Conservation (phyloP, 2,329 filamentous ascomycete species). For the Rhynchosporium secalis region DNA sequence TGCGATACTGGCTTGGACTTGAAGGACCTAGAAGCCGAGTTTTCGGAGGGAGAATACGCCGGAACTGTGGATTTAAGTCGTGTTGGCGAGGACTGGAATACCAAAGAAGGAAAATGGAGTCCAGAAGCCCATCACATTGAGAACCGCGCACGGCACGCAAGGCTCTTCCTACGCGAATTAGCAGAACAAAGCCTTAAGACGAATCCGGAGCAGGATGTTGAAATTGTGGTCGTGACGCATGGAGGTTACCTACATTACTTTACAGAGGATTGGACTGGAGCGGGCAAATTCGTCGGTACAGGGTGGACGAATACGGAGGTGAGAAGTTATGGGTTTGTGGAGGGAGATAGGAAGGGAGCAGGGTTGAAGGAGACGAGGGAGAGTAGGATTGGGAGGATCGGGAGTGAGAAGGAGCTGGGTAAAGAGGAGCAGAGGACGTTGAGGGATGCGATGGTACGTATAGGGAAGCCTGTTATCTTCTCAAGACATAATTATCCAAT, state of each 20-base stretch:
- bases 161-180: constrained; percentile 56
- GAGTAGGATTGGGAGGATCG: constrained; percentile 31
- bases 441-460: constrained; percentile 18
- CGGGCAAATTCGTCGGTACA: constrained; percentile 33
- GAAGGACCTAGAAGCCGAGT: constrained; percentile 58
- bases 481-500: no score
- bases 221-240: constrained; percentile 78
- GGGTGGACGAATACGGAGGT: constrained; percentile 40
- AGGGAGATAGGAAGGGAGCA: constrained; percentile 24
- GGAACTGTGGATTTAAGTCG: constrained; percentile 61
- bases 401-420: constrained; percentile 29
- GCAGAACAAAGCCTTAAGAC: constrained; percentile 1
- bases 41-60: constrained; percentile 45
- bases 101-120: constrained; percentile 51
- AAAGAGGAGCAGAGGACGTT: constrained; percentile 35
- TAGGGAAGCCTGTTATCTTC: no score
- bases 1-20: constrained; percentile 72
- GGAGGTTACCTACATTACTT: constrained; percentile 84
- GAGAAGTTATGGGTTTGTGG: constrained; percentile 35
- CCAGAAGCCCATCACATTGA: constrained; percentile 26
- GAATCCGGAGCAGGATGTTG: constrained; percentile 49
- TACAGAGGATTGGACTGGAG: constrained; percentile 75
- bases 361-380: constrained; percentile 35
- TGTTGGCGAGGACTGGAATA: constrained; percentile 69
- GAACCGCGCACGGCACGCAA: constrained; percentile 53